Evolutionary conservation across 148 eudicot genomes (phyloP), one percentile per base, ranked within the genome.

Genomic region (Persicaria maculosa): DNA sequence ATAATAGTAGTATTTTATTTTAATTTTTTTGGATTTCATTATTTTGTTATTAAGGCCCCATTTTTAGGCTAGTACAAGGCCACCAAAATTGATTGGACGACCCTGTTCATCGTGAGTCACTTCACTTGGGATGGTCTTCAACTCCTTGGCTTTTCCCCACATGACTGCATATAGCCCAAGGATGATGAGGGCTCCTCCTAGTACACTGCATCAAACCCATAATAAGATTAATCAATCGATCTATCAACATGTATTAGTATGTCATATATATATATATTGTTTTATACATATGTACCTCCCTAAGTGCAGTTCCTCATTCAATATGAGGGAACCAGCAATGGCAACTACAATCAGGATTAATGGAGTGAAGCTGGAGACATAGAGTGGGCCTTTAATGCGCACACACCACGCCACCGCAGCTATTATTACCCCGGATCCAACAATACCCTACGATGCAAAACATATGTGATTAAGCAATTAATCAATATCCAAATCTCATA

Each of bases 101-200:
- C n/a, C n/a, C n/a, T n/a, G n/a, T 25, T 25, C 31, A 25, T 25
- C 31, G 1, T 25, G 31, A 0, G 0, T 25, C 0, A 25, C 31
- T 25, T 25, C 31, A 25, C 1, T 25, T 25, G 31, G 31, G 31
- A 0, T 25, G 1, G 31, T 0, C 0, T 25, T 25, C 31, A 85
- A 72, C 75, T 89, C 93, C 62, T 77, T 81, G 17, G 79, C 79
- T 54, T 86, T 88, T 0, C 87, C 92, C 92, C 92, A 88, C 6
- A 88, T 50, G 9, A 88, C 90, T 16, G 45, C 76, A 69, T 86
- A 88, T n/a, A 88, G 73, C 54, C 92, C 90, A 7, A 71, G 48
- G n/a, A n/a, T n/a, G 71, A 86, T 88, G 5, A 86, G 46, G 9
- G 72, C 47, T 1, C 84, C 85, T 22, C 86, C 92, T 36, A 84